phyloP scores from a whole-genome alignment of 345 rosid genomes.

The Nasturtium officinale region DNA sequence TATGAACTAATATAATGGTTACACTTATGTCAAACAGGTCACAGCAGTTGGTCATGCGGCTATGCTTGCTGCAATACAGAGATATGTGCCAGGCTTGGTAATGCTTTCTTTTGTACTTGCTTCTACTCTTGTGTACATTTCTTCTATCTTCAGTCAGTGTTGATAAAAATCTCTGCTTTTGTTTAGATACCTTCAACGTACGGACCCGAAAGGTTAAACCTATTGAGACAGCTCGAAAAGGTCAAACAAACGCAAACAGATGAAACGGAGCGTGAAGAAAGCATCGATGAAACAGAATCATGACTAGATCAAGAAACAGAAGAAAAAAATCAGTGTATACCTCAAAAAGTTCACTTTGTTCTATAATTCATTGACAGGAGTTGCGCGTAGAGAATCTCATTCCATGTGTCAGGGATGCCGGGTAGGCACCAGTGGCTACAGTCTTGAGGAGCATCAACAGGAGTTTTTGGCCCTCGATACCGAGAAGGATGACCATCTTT shows the following conservation, averaged over 20 bases:
- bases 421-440: conserved; percentile 98
- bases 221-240: conserved; percentile 89
- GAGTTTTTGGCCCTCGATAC: conserved; percentile 68
- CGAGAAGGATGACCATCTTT: conserved; percentile 79
- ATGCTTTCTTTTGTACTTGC: conserved; percentile 29
- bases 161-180: conserved; percentile 23
- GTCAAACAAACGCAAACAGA: conserved; percentile 66
- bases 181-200: conserved; percentile 92
- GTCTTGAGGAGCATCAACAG: conserved; percentile 71
- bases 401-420: conserved; percentile 89
- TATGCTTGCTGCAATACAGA: conserved; percentile 92
- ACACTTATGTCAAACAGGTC: conserved; percentile 53
- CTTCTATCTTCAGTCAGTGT: conserved; percentile 1
- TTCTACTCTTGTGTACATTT: conserved; percentile 16
- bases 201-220: conserved; percentile 88
- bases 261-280: conserved; percentile 61
- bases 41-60: conserved; percentile 99
- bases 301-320: conserved; percentile 40
- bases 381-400: conserved; percentile 75
- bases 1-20: conserved; percentile 17
- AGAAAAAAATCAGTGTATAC: conserved; percentile 27
- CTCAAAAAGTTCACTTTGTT: conserved; percentile 21
- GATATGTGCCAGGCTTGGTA: conserved; percentile 87
- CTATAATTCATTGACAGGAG: conserved; percentile 57
- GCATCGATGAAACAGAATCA: conserved; percentile 46